Base-by-base conservation (phyloP, 768 basidiomycete genomes). In the Fomitopsis serialis region DNA sequence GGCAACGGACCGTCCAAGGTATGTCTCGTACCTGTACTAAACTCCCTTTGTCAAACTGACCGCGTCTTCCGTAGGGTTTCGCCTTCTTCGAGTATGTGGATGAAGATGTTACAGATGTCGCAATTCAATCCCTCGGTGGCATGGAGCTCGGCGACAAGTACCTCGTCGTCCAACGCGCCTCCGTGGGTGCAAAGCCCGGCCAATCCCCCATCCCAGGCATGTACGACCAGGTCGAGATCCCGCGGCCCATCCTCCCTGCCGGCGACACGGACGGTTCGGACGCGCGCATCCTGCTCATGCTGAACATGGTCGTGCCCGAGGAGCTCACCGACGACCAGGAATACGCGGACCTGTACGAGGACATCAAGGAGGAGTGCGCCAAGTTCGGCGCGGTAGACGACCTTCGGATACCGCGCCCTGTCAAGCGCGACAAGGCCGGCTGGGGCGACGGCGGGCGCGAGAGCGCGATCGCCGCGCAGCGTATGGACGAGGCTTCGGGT, bases 21-120 rank as follows among this genome's bases (percentile, higher is more conserved):
- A 55, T 46, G 72, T 58, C 56, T 35, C 25, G 35, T 19, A 55
- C 46, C 7, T 35, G 32, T 19, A 54, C 47, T 6, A 32, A 24
- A 13, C 34, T 27, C 5, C 40, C 15, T 25, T 36, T 21, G 8
- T 42, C 10, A 19, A 50, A 7, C 48, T 13, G 35, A 45, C 13
- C n/a, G 37, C 37, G 36, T 24, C 37, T 36, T 37, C 36, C 42
- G 3, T 62, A 98, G 96, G 97, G 97, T 62, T 99, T 97, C 70
- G 97, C 97, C 2, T 98, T 99, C 78, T 96, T 94, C 74, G 97
- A 99, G 78, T 99, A 98, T 70, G 86, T 90, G 56, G 97, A 99
- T 66, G 73, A 82, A 15, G 70, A 68, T 47, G 85, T 94, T 53
- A 99, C 97, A 55, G 97, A 98, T 60, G 83, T 97, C 61, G 97